Evolutionary conservation across 2,329 filamentous ascomycete genomes (phyloP), one percentile per base, ranked within the genome.

Genomic region (Neonectria neomacrospora): DNA sequence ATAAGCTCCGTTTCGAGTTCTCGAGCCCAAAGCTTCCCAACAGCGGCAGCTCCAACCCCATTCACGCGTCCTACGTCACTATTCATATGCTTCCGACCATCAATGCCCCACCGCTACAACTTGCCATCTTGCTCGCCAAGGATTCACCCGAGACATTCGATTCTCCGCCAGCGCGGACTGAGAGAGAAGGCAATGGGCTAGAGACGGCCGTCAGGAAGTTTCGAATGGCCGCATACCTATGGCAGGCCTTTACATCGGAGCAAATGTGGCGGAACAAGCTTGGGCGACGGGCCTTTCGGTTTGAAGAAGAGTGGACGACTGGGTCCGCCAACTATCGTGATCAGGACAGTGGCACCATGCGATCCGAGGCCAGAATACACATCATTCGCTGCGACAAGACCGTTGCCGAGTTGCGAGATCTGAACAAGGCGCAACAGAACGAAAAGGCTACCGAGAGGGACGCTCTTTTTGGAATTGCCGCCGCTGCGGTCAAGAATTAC

Each of bases 221-320:
- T 76, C 88, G 94, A 67, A 97, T 97, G 91, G 91, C 94, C 18
- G 95, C 93, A 23, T 97, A 98, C 76, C 83, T 98, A 14, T 98
- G 96, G 94, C 96, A 99, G 77, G 93, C 94, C 8, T 98, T 97
- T 74, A 98, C 95, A 0, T 93, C 93, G 7, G 96, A 99, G 77
- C 94, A 98, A 76, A 98, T 98, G 95, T 91, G 88, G 77, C 90
- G 93, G 66, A 92, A 97, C 76, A 92, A 91, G 64, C 88, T 98
- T 69, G 94, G 94, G 10, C 87, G 95, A 62, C 89, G 95, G 61
- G 90, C 88, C 56, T 98, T 97, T 78, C 87, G 94, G 45, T 94
- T 97, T 66, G 96, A 98, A 72, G 96, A 99, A 78, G 92, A 97
- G 75, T 98, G 96, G 96, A 92, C 92, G 64, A 88, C 89, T 3